Evolutionary conservation across 208 protist genomes (phyloP).

Genomic region (Sergeia podlipaevii): DNA sequence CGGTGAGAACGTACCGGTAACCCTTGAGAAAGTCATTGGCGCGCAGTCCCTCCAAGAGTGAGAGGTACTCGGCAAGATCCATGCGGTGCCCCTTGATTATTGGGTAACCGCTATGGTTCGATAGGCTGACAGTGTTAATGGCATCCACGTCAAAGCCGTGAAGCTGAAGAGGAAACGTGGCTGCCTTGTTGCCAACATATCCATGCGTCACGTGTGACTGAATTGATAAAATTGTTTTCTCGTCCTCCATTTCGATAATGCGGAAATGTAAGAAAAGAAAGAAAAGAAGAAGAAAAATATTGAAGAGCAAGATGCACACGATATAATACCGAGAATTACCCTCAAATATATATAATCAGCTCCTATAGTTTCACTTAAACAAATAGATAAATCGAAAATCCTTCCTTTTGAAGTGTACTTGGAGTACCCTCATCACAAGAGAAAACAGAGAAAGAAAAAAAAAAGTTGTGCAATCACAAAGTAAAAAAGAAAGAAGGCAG

Average conservation of each 20-base stretch:
- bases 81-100: slow-evolving; percentile 88
- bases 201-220: slow-evolving; percentile 95
- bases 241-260: slow-evolving; percentile 7
- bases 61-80: slow-evolving; percentile 65
- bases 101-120: slow-evolving; percentile 94
- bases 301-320: neutral
- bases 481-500: neutral
- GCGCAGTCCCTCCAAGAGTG: slow-evolving; percentile 81
- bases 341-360: slow-evolving; percentile 2
- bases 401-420: neutral
- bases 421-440: slow-evolving; percentile 4
- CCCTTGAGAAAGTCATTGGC: slow-evolving; percentile 73
- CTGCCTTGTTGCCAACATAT: slow-evolving; percentile 96
- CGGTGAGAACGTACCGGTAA: slow-evolving; percentile 92
- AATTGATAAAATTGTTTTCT: slow-evolving; percentile 89
- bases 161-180: slow-evolving; percentile 93
- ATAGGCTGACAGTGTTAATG: slow-evolving; percentile 94
- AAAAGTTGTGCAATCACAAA: neutral
- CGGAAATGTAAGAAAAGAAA: neutral
- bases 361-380: slow-evolving; percentile 2
- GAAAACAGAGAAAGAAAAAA: neutral
- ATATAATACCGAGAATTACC: neutral
- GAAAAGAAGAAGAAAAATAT: slow-evolving; percentile 6
- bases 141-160: slow-evolving; percentile 94
- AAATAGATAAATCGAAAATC: too few species aligned